A percentile compares a stretch with the other conserved stretches of the same genome.
phyloP scores from a whole-genome alignment of 2,329 filamentous ascomycete species.

The Ophiocordyceps camponoti-leonardi region DNA sequence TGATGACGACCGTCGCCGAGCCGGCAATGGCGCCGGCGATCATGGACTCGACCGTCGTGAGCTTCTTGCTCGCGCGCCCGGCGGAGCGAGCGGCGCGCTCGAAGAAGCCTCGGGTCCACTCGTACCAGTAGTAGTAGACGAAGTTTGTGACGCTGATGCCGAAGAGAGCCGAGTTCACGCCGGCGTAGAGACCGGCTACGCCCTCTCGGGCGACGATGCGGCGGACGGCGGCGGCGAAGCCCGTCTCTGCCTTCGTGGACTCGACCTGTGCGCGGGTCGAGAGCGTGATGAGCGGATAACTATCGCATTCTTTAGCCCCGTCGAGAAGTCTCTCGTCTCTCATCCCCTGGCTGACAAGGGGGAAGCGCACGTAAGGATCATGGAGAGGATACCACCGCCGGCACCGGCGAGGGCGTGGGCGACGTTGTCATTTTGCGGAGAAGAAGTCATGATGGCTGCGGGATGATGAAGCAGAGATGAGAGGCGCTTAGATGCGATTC shows the following conservation, averaged over 20 bases:
- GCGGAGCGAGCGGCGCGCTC: constrained; percentile 57
- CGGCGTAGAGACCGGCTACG: constrained; percentile 74
- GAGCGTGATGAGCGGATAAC: constrained; percentile 91
- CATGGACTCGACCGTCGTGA: constrained; percentile 88
- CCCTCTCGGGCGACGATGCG: constrained; percentile 87
- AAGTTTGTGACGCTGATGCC: constrained; percentile 98
- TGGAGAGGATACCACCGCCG: constrained; percentile 85
- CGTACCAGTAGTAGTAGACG: constrained; percentile 99
- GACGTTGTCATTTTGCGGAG: constrained; percentile 85
- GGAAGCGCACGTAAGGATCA: constrained; percentile 65
- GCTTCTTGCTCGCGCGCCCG: constrained; percentile 58
- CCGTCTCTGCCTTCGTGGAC: constrained; percentile 77
- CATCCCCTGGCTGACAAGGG: not conserved
- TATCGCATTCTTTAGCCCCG: constrained; percentile 15
- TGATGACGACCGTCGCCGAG: constrained; percentile 83
- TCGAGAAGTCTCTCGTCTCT: not conserved
- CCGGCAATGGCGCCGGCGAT: constrained; percentile 87
- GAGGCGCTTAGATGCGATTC: not conserved
- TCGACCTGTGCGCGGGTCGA: constrained; percentile 97
- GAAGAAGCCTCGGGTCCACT: constrained; percentile 85
- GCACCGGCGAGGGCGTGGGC: constrained; percentile 87
- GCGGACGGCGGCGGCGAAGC: constrained; percentile 66
- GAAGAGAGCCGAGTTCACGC: constrained; percentile 85
- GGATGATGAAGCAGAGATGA: not conserved
- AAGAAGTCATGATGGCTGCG: constrained; percentile 24